Conservation (phyloP, 805 yeast genomes). For the Lipomyces mesembrius region DNA sequence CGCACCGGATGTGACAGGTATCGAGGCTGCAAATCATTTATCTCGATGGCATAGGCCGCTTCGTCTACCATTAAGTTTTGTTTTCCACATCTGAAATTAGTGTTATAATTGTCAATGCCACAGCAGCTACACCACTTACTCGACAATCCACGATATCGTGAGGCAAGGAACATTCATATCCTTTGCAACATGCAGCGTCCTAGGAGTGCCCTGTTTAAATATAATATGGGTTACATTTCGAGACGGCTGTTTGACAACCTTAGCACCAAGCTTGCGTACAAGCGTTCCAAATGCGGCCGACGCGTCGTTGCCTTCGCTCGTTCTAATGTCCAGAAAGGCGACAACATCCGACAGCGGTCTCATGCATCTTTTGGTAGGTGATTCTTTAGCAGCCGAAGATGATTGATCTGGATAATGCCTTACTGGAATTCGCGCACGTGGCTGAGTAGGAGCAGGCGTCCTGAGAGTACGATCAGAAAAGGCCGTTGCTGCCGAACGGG, state of each 20-base stretch:
- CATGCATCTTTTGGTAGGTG: neutral
- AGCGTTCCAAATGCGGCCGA: constrained; percentile 28
- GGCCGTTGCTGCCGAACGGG: neutral
- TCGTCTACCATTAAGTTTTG: constrained; percentile 17
- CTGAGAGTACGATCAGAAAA: neutral
- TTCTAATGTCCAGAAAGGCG: constrained; percentile 34
- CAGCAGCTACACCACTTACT: constrained; percentile 20
- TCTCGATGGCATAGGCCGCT: constrained; percentile 21
- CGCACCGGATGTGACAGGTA: constrained; percentile 18
- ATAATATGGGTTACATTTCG: constrained; percentile 35
- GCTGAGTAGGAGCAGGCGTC: neutral
- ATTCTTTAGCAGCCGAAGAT: neutral
- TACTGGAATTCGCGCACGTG: neutral
- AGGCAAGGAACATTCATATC: constrained; percentile 22
- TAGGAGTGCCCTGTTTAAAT: constrained; percentile 36
- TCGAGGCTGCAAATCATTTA: neutral
- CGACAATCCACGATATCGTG: constrained; percentile 36
- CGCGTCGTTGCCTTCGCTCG: constrained; percentile 35
- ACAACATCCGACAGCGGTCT: constrained; percentile 24
- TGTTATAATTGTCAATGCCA: constrained; percentile 3
- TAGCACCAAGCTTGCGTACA: constrained; percentile 35
- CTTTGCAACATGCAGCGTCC: constrained; percentile 26
- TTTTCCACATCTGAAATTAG: constrained; percentile 22
- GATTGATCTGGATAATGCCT: neutral
- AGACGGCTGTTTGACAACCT: constrained; percentile 17